Evolutionary conservation across 2,329 filamentous ascomycete species (phyloP), one percentile per base, ranked within the genome.

Genomic region (Samsoniella hepiali): DNA sequence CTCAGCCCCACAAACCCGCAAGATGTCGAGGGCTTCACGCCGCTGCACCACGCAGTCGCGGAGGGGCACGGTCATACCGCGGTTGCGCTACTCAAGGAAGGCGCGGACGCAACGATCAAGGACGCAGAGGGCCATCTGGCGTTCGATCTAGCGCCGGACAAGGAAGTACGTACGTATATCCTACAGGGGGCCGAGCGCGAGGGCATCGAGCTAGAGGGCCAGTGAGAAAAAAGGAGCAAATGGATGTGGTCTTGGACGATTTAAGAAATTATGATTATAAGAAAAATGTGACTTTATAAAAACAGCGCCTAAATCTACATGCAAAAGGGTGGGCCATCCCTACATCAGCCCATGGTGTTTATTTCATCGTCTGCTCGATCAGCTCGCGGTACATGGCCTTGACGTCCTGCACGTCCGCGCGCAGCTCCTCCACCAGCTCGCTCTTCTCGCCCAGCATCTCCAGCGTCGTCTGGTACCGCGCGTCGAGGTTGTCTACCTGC

Each of bases 401-500:
- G 74, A 99, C 83, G 80, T 99, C 95, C 68, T 88, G 82, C 60
- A 99, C 90, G 80, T 98, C 95, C 13, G 90, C 89, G 75, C 84
- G 87, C 68, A 99, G 79, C 81, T 99, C 95, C 72, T 97, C 93
- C 2, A 97, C 93, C 72, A 90, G 80, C 81, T 99, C 95, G 75
- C 92, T 97, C 84, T 97, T 97, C 84, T 99, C 95, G 1, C 95
- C 95, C 63, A 99, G 78, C 87, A 98, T 89, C 78, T 98, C 93
- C 60, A 99, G 81, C 65, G 92, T 96, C 15, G 93, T 95, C 73
- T 96, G 88, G 73, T 98, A 97, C 70, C 94, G 83, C 66, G 86
- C 81, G 70, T 91, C 88, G 67, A 97, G 80, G 49, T 86, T 84
- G 34, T 77, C 78, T 57, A 97, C 79, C 68, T 92, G 85, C 53